Evolutionary conservation across 2,329 filamentous ascomycete genomes (phyloP).

Genomic region (Apiospora marii): DNA sequence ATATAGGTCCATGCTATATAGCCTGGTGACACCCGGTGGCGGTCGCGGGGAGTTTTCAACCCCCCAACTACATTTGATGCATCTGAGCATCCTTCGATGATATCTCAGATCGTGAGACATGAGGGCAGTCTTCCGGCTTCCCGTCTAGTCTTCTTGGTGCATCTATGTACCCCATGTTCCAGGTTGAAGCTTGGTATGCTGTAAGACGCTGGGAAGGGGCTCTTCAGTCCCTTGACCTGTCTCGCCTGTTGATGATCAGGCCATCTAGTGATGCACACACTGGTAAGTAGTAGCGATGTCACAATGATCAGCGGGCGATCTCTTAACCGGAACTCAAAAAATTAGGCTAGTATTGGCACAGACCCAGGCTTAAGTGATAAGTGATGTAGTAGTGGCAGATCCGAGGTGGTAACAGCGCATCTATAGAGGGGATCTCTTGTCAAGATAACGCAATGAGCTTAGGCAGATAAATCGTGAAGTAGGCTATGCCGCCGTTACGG

Average conservation of each 20-base stretch:
- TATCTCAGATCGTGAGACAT: constrained; percentile 13
- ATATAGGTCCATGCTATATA: constrained; percentile 4
- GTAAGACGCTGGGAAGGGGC: neutral
- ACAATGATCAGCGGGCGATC: constrained; percentile 11
- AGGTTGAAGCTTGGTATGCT: constrained; percentile 8
- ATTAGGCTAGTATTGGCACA: neutral
- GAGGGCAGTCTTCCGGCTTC: neutral
- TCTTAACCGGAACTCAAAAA: neutral
- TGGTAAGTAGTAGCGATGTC: constrained; percentile 8
- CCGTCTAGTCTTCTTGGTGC: neutral
- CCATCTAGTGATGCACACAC: neutral
- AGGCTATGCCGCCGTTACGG: neutral
- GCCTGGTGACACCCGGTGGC: neutral
- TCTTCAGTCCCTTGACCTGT: neutral
- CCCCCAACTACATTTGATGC: neutral
- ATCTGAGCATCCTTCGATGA: neutral
- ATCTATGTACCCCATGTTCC: constrained; percentile 10
- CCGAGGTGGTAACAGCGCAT: neutral
- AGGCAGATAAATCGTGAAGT: neutral
- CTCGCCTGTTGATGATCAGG: neutral
- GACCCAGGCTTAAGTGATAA: constrained; percentile 6
- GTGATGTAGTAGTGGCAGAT: neutral
- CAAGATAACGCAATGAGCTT: neutral
- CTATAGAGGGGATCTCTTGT: neutral
- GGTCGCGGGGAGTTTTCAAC: neutral